Percentiles rank a stretch among this genome's conserved stretches.
Conservation (phyloP, 2,329 filamentous ascomycete species). For the Verruconis gallopava region DNA sequence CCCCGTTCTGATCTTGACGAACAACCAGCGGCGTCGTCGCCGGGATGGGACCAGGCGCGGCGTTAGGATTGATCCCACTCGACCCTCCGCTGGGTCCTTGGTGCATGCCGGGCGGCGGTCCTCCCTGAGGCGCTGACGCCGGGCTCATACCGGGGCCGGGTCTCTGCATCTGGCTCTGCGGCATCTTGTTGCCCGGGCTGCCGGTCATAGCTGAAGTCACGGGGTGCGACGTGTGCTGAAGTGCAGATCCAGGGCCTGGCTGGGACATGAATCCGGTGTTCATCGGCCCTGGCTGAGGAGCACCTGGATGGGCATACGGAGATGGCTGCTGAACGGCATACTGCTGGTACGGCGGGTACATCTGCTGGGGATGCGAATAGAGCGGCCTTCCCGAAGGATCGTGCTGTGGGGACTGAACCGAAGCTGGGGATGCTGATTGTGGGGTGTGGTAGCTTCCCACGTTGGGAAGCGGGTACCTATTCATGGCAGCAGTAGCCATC, state of each 20-base stretch:
- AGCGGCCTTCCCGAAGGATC: slow-evolving; percentile 75
- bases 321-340: slow-evolving; percentile 44
- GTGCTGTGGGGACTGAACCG: slow-evolving; percentile 82
- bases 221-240: slow-evolving; percentile 29
- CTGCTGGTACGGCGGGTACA: slow-evolving; percentile 74
- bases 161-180: slow-evolving; percentile 41
- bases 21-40: slow-evolving; percentile 92
- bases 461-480: slow-evolving; percentile 51
- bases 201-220: slow-evolving; percentile 46
- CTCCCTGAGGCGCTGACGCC: slow-evolving; percentile 27
- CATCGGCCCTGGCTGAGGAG: slow-evolving; percentile 43
- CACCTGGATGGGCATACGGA: slow-evolving; percentile 41
- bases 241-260: slow-evolving; percentile 24
- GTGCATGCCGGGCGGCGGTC: slow-evolving; percentile 29
- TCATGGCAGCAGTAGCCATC: slow-evolving; percentile 56
- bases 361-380: slow-evolving; percentile 62
- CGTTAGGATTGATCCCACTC: slow-evolving; percentile 60
- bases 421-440: slow-evolving; percentile 88
- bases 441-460: slow-evolving; percentile 78
- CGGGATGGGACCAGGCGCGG: slow-evolving; percentile 89
- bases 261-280: slow-evolving; percentile 41
- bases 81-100: slow-evolving; percentile 18
- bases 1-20: slow-evolving; percentile 86
- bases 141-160: slow-evolving; percentile 35
- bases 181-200: slow-evolving; percentile 42